phyloP scores from a whole-genome alignment of 768 basidiomycete genomes.

The Phaffia australis region DNA sequence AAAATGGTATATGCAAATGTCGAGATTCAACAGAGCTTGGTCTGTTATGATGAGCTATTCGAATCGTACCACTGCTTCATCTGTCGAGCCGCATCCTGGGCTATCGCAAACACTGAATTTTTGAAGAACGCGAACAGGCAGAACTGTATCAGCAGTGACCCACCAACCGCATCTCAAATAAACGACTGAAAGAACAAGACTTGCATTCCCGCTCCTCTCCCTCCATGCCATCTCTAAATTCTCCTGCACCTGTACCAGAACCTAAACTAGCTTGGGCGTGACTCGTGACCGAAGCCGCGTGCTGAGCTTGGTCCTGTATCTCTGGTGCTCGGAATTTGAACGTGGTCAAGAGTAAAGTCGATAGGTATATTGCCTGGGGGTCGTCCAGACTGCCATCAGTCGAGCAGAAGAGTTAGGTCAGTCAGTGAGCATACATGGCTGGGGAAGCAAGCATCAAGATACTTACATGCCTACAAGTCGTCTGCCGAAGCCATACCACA shows the following conservation, averaged over 20 bases:
- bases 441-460: constrained; percentile 6
- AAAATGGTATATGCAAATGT: background rate
- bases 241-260: constrained; percentile 49
- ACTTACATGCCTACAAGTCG: constrained; percentile 70
- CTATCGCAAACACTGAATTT: constrained; percentile 66
- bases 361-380: constrained; percentile 59
- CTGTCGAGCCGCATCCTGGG: constrained; percentile 33
- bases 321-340: constrained; percentile 67
- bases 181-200: constrained; percentile 32
- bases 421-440: background rate
- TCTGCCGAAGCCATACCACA: constrained; percentile 88
- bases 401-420: constrained; percentile 6
- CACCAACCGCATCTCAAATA: background rate
- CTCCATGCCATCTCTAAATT: constrained; percentile 83
- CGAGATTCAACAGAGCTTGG: no score
- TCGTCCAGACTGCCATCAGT: constrained; percentile 55
- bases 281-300: constrained; percentile 63
- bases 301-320: constrained; percentile 74
- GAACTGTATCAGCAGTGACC: background rate
- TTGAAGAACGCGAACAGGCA: background rate
- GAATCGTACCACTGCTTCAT: constrained; percentile 22
- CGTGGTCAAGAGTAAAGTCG: constrained; percentile 58
- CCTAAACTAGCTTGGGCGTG: constrained; percentile 47
- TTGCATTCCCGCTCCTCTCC: constrained; percentile 82
- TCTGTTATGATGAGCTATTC: no score